Evolutionary conservation across 2,329 filamentous ascomycete species (phyloP).

Genomic region (Trichoderma pleuroti): DNA sequence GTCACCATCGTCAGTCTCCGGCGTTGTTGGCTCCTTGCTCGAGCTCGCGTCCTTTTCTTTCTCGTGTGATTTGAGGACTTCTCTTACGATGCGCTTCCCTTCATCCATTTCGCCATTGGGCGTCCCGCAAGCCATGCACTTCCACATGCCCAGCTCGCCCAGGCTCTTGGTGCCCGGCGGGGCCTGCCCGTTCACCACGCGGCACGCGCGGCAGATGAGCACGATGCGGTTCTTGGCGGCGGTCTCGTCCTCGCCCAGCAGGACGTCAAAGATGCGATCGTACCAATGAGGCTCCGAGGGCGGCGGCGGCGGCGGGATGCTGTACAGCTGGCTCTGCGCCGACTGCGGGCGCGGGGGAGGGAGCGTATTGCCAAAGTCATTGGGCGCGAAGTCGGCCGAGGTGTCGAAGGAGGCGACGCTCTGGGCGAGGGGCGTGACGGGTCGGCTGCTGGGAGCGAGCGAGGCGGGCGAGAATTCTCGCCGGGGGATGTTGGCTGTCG

Average conservation of each 20-base stretch:
- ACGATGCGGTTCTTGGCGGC: conserved; percentile 86
- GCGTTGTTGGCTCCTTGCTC: conserved; percentile 23
- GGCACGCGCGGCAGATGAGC: conserved; percentile 76
- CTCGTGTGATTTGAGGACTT: conserved; percentile 45
- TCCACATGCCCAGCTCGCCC: conserved; percentile 81
- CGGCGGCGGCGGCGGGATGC: not conserved
- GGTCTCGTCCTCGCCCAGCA: conserved; percentile 93
- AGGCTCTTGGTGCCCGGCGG: conserved; percentile 77
- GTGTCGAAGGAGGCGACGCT: conserved; percentile 36
- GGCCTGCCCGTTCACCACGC: conserved; percentile 92
- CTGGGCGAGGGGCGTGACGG: not conserved
- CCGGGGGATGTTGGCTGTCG: conserved; percentile 58
- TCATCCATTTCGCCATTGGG: conserved; percentile 81
- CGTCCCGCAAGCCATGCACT: conserved; percentile 78
- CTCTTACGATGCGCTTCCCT: conserved; percentile 66
- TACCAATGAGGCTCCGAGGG: conserved; percentile 71
- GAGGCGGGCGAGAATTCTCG: conserved; percentile 27
- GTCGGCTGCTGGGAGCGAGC: conserved; percentile 17
- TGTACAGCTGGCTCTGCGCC: conserved; percentile 20
- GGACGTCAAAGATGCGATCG: conserved; percentile 84
- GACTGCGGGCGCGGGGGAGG: conserved; percentile 28
- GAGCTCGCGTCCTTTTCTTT: conserved; percentile 13
- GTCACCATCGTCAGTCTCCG: conserved; percentile 21
- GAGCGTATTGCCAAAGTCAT: conserved; percentile 44
- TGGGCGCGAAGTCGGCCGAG: conserved; percentile 68